Evolutionary conservation across 1,284 basidiomycete species (phyloP), one percentile per base, ranked within the genome.

Genomic region (Trametes hirsuta): DNA sequence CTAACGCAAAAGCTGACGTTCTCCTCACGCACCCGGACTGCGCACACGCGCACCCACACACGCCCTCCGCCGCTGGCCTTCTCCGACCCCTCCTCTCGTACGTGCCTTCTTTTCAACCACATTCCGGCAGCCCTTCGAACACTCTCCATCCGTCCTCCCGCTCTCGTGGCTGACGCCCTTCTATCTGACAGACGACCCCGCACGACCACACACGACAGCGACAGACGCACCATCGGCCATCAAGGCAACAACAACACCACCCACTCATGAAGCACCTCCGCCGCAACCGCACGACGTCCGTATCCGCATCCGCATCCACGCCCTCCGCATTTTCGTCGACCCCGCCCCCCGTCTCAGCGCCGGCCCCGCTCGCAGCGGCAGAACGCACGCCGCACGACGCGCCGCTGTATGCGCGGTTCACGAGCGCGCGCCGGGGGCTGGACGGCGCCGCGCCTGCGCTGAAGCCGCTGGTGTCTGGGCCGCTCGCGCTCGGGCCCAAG

Each of bases 321-420:
- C 51, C 63, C 42, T 52, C 53, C 11, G 57, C 66, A 15, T 55
- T 64, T 18, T 47, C 61, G 30, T 53, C 55, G 25, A 42, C 12
- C 53, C 22, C 34, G 2, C 45, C 47, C 21, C 48, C 41, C 30
- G 53, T 65, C n/a, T 58, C 66, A 24, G 52, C 42, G 4, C 54
- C 65, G 45, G 49, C 61, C 5, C 39, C 65, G 47, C 59, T 55
- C 9, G 22, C 55, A 12, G 25, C 60, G 4, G 37, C 22, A 18
- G 47, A 50, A 21, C 18, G 47, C 3, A 39, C 60, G 18, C 54
- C 59, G 45, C 36, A 34, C 12, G 41, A 62, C 9, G 62, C 71
- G 9, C 73, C 73, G 9, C 62, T 74, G n/a, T 72, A 71, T 51
- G 69, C 73, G 21, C 71, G 72, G 21, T 74, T 74, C 47, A 63